phyloP scores from a whole-genome alignment of 176 grass and related monocot species.

The Ensete ventricosum region DNA sequence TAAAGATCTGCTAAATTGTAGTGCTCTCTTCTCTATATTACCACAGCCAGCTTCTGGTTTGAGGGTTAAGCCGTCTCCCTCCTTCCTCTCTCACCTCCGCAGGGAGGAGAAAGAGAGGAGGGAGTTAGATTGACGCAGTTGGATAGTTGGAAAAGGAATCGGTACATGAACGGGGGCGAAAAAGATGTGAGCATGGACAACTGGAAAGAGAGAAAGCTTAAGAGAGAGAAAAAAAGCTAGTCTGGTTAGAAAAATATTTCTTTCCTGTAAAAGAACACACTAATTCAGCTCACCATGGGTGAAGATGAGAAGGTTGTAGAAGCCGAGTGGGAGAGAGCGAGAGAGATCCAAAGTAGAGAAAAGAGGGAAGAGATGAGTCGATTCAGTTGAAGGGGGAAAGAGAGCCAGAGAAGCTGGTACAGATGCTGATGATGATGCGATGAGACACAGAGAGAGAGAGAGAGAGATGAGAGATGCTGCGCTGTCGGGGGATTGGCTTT shows the following conservation, averaged over 20 bases:
- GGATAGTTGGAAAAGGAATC: constrained; percentile 39
- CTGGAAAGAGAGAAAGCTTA: constrained; percentile 40
- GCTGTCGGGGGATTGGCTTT: too few species aligned
- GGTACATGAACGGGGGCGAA: not conserved
- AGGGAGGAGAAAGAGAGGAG: constrained; percentile 23
- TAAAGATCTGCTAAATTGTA: not conserved
- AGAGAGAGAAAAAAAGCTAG: not conserved
- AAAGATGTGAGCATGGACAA: constrained; percentile 37
- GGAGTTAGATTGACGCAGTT: not conserved
- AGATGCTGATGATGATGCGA: not conserved
- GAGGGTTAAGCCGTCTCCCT: not conserved
- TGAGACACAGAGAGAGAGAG: not conserved
- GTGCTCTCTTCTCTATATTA: not conserved
- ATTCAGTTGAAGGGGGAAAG: not conserved
- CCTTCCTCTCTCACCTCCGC: constrained; percentile 22
- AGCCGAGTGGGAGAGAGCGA: too few species aligned
- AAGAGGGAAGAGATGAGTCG: not conserved
- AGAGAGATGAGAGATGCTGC: not conserved
- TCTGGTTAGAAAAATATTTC: not conserved
- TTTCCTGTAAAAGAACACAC: not conserved
- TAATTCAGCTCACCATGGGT: not conserved
- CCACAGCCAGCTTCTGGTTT: not conserved
- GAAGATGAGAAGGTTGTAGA: not conserved
- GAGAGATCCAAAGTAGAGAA: too few species aligned
- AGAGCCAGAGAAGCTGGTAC: not conserved